A percentile compares a stretch with the other conserved stretches of the same genome.
Evolutionary conservation across 23 red algal genomes (phyloP).

Genomic region (Gracilaria domingensis): DNA sequence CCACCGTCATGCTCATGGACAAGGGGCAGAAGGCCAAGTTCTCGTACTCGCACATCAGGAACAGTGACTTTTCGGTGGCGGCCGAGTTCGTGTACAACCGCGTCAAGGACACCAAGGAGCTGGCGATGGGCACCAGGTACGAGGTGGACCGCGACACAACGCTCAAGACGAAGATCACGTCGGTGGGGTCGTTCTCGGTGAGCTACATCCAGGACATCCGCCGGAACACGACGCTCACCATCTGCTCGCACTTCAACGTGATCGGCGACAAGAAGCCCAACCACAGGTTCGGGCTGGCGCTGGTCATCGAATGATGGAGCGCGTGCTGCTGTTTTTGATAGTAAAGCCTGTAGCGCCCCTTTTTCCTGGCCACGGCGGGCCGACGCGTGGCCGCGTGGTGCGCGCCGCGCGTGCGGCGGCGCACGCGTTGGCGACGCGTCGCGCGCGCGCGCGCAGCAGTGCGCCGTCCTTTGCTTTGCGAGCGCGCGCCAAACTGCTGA

Average conservation of each 20-base stretch:
- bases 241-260: constrained; percentile 75
- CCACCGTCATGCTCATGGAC: constrained; percentile 57
- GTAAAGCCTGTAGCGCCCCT: no score
- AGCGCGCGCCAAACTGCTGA: no score
- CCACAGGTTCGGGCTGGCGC: constrained; percentile 82
- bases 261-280: constrained; percentile 62
- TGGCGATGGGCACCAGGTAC: constrained; percentile 84
- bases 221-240: constrained; percentile 69
- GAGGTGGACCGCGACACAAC: constrained; percentile 71
- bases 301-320: constrained; percentile 77
- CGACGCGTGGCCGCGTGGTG: constrained; percentile 19
- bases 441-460: background rate
- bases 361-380: no score
- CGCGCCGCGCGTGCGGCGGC: background rate
- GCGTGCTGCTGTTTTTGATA: background rate
- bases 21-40: constrained; percentile 76
- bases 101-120: constrained; percentile 50
- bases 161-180: constrained; percentile 85
- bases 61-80: constrained; percentile 81
- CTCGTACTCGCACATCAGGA: constrained; percentile 76
- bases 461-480: background rate
- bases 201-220: constrained; percentile 82
- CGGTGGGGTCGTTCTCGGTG: constrained; percentile 71
- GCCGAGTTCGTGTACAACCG: constrained; percentile 76
- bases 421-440: constrained; percentile 15